These are phyloP conservation scores for Colletotrichum cordylinicola DNA, from an alignment of 2,329 filamentous ascomycete genomes.

Conservation along the genomic window DNA sequence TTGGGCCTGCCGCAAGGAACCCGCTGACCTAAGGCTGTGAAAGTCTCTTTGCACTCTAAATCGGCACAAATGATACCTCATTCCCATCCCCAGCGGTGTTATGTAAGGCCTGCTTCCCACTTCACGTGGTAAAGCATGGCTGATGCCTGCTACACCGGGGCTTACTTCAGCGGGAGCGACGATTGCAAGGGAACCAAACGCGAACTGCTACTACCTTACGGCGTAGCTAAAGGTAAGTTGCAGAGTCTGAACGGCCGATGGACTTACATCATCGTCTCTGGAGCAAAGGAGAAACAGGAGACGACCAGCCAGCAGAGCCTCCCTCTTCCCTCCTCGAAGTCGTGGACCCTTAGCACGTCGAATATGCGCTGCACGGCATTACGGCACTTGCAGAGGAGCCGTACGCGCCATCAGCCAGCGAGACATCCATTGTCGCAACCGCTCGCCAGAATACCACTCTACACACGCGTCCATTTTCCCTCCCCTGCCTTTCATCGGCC, in stretches of 20 bases:
- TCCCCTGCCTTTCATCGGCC: neutral
- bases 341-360: neutral
- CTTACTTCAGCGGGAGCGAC: constrained; percentile 9
- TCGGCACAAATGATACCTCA: neutral
- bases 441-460: neutral
- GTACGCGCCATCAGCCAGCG: neutral
- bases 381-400: neutral
- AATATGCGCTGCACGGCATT: neutral
- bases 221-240: neutral
- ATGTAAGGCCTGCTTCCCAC: neutral
- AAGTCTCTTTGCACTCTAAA: neutral
- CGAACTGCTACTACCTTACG: neutral
- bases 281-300: neutral
- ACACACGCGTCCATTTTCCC: neutral
- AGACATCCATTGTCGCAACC: neutral
- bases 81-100: neutral
- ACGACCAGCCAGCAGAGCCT: neutral
- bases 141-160: neutral
- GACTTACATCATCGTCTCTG: neutral
- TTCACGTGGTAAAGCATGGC: neutral
- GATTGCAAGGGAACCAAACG: neutral
- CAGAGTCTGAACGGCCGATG: neutral
- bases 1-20: neutral
- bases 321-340: neutral
- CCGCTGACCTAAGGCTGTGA: neutral